Conservation (phyloP, 345 rosid genomes). For the Citropsis articulata region DNA sequence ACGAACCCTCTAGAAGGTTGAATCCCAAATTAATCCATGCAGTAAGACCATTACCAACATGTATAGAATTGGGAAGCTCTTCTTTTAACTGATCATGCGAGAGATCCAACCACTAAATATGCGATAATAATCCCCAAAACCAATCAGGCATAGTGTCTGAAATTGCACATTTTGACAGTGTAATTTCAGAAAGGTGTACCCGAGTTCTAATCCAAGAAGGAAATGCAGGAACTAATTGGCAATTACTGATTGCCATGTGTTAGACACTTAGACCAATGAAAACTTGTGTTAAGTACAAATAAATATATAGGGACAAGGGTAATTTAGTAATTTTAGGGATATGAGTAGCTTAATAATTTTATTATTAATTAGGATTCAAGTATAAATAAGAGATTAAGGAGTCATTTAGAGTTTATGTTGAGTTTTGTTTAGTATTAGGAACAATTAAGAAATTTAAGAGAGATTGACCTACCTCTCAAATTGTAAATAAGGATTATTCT, state of each 20-base stretch:
- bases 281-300: too few relatives aligned
- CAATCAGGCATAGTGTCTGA: constrained; percentile 22
- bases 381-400: too few relatives aligned
- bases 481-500: too few relatives aligned
- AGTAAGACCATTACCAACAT: background rate
- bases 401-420: too few relatives aligned
- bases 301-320: too few relatives aligned
- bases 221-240: constrained; percentile 21
- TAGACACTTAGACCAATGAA: too few relatives aligned
- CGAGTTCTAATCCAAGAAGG: constrained; percentile 31
- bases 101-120: constrained; percentile 13
- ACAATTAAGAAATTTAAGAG: too few relatives aligned
- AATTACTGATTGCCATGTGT: background rate
- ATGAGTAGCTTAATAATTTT: too few relatives aligned
- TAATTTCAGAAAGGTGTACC: background rate
- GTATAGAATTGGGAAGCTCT: background rate
- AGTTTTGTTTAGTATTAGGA: too few relatives aligned
- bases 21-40: constrained; percentile 11
- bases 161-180: constrained; percentile 16
- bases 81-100: background rate
- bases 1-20: constrained; percentile 17
- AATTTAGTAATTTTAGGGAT: too few relatives aligned
- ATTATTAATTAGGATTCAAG: too few relatives aligned
- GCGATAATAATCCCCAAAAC: constrained; percentile 22
- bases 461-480: too few relatives aligned